Base-by-base conservation (phyloP, 2,329 filamentous ascomycete genomes). In the Alternaria arborescens region DNA sequence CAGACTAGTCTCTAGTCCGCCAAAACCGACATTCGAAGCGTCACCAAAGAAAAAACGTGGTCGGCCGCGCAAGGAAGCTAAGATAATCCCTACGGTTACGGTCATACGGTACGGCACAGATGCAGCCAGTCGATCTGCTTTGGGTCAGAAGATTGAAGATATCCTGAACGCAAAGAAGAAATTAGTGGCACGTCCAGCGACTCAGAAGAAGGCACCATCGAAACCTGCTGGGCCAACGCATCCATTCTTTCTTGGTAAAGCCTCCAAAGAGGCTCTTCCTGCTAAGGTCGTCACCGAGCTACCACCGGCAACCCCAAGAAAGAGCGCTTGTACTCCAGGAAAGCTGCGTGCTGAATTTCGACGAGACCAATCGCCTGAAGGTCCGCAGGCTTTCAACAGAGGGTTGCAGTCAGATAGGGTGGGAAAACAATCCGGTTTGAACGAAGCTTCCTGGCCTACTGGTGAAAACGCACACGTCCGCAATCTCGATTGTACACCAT, bases 371-470 rank as follows among this genome's bases (percentile, higher is more conserved):
- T 66, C 65, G 11, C 62, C 67, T 20, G 53, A 60, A 11, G 56
- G 60, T 3, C 34, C 59, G 10, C 67, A 66, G 18, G 54, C 62
- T 11, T 76, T 74, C 57, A 74, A 65, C 18, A 59, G 62, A 41
- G 52, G 63, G 42, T 58, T 58, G 36, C 65, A 61, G 38, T 67
- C 60, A 48, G 72, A 55, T 28, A 68, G 77, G 42, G 66, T 70
- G 70, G 52, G 87, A 5, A 92, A 87, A 69, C 82, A 90, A n/a
- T 87, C 89, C 0, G 91, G 90, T 3, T 83, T 89, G 8, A 81
- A 82, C 63, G 83, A 91, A 55, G 86, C 91, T 4, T 82, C 87
- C n/a, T 95, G 91, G 89, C 92, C 92, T 38, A 85, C 86, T 50
- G 83, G 84, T 64, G 89, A 83, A 7, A 87, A 87, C 73, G 79